phyloP scores from a whole-genome alignment of 1,284 basidiomycete genomes.

The Cutaneotrichosporon sp. region DNA sequence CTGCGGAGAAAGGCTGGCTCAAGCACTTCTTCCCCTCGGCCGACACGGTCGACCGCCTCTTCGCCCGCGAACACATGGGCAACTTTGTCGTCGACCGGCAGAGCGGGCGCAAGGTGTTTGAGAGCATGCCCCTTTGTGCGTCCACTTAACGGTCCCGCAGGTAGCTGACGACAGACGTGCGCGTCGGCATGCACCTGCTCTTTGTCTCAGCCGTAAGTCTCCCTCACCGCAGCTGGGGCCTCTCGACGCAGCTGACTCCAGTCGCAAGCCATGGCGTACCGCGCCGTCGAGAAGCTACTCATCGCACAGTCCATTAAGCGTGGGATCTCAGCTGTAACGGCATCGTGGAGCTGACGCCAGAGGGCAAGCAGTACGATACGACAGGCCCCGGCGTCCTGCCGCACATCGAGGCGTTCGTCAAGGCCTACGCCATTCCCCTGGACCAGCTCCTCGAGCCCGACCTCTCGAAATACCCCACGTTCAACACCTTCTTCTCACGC shows the following conservation, averaged over 20 bases:
- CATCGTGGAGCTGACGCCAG: conserved; percentile 30
- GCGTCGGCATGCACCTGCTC: conserved; percentile 73
- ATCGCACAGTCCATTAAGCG: conserved; percentile 66
- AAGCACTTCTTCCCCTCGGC: conserved; percentile 42
- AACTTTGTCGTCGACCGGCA: conserved; percentile 67
- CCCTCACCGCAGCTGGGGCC: no score
- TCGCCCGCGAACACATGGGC: conserved; percentile 54
- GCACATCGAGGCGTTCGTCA: conserved; percentile 70
- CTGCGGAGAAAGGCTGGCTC: conserved; percentile 40
- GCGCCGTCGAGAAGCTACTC: conserved; percentile 64
- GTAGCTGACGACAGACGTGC: conserved; percentile 33
- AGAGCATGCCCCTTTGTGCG: conserved; percentile 77
- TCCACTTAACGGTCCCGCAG: no score
- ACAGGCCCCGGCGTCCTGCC: conserved; percentile 50
- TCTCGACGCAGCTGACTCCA: conserved; percentile 47
- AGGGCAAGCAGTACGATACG: conserved; percentile 55
- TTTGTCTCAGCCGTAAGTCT: conserved; percentile 58
- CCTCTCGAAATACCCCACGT: conserved; percentile 63
- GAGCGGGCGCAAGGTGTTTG: conserved; percentile 67
- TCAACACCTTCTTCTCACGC: conserved; percentile 82
- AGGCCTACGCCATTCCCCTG: conserved; percentile 67
- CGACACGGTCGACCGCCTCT: conserved; percentile 46
- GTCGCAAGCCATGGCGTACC: conserved; percentile 61
- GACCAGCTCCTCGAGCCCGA: conserved; percentile 69
- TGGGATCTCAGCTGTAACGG: conserved; percentile 41